Percentiles rank a stretch among this genome's conserved stretches.
Conservation (phyloP, 2,329 filamentous ascomycete species). For the Sarocladium kiliense region DNA sequence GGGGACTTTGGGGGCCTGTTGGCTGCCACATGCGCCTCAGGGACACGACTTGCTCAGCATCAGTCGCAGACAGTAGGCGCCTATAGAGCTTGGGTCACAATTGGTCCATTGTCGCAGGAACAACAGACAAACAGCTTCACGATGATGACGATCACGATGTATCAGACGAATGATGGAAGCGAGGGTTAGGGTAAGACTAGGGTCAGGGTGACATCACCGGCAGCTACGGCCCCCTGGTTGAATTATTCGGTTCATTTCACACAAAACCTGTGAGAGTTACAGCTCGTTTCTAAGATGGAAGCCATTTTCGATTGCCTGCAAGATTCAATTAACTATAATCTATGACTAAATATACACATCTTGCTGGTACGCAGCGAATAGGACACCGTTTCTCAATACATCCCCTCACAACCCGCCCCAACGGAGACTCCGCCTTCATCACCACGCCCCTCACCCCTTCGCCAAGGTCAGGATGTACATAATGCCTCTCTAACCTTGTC, state of each 20-base stretch:
- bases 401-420: not conserved
- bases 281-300: not conserved
- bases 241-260: not conserved
- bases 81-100: too few species aligned
- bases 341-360: not conserved
- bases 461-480: not conserved
- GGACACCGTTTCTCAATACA: not conserved
- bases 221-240: not conserved
- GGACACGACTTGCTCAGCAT: not conserved
- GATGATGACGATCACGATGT: not conserved
- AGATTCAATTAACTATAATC: not conserved
- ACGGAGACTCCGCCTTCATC: constrained; percentile 1
- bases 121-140: not conserved
- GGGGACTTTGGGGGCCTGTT: not conserved
- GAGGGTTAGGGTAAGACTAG: not conserved
- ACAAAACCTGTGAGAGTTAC: not conserved
- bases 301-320: not conserved
- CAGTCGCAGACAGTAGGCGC: too few species aligned
- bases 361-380: not conserved
- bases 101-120: not conserved
- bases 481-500: not conserved
- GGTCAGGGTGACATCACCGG: not conserved
- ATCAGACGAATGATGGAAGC: not conserved
- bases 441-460: not conserved
- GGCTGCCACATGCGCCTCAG: not conserved